phyloP scores from a whole-genome alignment of 345 rosid genomes.

The Boechera stricta region DNA sequence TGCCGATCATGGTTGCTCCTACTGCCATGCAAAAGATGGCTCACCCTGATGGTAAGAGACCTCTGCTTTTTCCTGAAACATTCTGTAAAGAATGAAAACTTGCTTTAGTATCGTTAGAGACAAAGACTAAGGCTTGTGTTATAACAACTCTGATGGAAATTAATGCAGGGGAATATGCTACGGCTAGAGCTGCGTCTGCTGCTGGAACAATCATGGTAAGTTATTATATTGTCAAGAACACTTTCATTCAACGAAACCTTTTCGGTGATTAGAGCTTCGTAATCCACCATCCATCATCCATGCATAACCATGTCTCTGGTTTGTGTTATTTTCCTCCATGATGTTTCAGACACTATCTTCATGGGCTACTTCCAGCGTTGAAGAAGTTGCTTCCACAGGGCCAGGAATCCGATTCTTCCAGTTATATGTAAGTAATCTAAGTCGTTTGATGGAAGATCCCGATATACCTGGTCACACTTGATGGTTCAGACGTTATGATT shows the following conservation, averaged over 20 bases:
- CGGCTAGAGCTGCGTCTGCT: conserved; percentile 89
- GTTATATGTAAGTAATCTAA: conserved; percentile 68
- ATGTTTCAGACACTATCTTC: conserved; percentile 77
- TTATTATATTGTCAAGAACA: not conserved
- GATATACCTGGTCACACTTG: conserved; percentile 24
- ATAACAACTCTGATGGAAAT: not conserved
- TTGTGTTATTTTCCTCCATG: conserved; percentile 8
- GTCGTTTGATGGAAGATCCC: not conserved
- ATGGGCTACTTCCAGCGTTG: conserved; percentile 92
- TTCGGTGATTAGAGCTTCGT: not conserved
- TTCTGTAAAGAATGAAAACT: not conserved
- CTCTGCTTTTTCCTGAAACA: not conserved
- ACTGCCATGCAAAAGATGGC: conserved; percentile 94
- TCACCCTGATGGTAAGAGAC: conserved; percentile 73
- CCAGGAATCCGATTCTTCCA: conserved; percentile 89
- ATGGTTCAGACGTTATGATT: conserved; percentile 21
- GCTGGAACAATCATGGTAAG: conserved; percentile 87
- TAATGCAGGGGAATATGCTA: conserved; percentile 86
- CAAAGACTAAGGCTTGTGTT: not conserved
- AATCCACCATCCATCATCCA: not conserved
- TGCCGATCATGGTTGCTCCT: conserved; percentile 96
- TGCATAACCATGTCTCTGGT: not conserved
- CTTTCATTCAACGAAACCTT: not conserved
- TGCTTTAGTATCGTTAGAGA: conserved; percentile 3
- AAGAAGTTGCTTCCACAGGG: conserved; percentile 94